phyloP scores from a whole-genome alignment of 768 basidiomycete species.

The Mycena galericulata region DNA sequence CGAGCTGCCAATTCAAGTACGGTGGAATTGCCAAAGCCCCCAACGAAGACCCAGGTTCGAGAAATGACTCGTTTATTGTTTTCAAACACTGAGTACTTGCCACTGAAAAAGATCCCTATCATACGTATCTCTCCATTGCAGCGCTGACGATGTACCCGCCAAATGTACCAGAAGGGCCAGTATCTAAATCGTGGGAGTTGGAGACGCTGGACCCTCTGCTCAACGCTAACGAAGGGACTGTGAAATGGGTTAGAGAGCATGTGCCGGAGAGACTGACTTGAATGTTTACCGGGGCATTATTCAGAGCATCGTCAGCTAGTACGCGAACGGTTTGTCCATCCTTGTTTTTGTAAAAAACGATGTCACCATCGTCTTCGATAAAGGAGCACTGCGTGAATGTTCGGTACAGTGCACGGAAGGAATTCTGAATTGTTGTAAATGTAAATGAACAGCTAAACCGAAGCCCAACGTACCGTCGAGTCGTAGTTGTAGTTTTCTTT shows the following conservation, averaged over 20 bases:
- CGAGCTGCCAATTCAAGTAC: constrained; percentile 84
- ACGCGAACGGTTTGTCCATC: constrained; percentile 51
- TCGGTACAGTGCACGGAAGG: constrained; percentile 63
- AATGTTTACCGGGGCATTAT: constrained; percentile 4
- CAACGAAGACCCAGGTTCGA: constrained; percentile 80
- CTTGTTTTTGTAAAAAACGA: constrained; percentile 68
- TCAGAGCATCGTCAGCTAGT: constrained; percentile 21
- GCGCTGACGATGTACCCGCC: constrained; percentile 78
- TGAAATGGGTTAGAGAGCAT: constrained; percentile 72
- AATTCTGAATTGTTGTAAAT: constrained; percentile 16
- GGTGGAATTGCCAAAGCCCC: constrained; percentile 92
- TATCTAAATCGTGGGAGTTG: constrained; percentile 65
- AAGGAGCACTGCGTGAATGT: constrained; percentile 71
- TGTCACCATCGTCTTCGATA: constrained; percentile 65
- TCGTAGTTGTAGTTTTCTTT: constrained; percentile 70
- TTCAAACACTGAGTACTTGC: constrained; percentile 4
- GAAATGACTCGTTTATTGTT: neutral
- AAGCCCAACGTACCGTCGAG: constrained; percentile 56
- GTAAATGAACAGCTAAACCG: constrained; percentile 16
- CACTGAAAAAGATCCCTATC: constrained; percentile 81
- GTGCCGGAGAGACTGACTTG: constrained; percentile 51
- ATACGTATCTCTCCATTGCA: constrained; percentile 92
- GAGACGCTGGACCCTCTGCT: constrained; percentile 73
- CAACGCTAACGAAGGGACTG: constrained; percentile 77
- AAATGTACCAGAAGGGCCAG: constrained; percentile 42